Evolutionary conservation across 768 basidiomycete genomes (phyloP).

Genomic region (Rhizopogon vesiculosus): DNA sequence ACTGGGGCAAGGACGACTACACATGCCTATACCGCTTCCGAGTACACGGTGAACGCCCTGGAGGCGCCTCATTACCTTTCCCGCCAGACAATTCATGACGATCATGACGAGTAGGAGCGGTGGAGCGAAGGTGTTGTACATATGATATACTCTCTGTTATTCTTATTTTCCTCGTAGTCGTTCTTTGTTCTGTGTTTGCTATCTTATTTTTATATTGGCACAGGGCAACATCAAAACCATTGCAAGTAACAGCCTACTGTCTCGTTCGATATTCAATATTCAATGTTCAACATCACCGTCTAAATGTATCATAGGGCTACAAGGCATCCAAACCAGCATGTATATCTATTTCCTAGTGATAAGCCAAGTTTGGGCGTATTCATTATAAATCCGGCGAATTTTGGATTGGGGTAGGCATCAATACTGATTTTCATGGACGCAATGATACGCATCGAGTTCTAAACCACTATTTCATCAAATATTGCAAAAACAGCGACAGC

Average conservation of each 20-base stretch:
- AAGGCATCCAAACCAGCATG: no score
- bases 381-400: no score
- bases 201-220: background rate
- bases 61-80: conserved; percentile 34
- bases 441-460: no score
- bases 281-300: no score
- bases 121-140: conserved; percentile 2
- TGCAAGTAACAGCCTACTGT: background rate
- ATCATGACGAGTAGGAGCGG: background rate
- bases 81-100: conserved; percentile 19
- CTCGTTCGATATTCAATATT: no score
- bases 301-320: no score
- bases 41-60: conserved; percentile 63
- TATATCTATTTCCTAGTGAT: no score
- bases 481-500: conserved; percentile 12
- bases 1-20: conserved; percentile 80
- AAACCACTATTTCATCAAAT: no score
- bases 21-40: conserved; percentile 89
- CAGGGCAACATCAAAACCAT: background rate
- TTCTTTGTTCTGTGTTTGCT: conserved; percentile 18
- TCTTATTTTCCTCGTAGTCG: conserved; percentile 2
- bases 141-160: conserved; percentile 5
- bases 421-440: no score
- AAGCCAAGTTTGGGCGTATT: no score
- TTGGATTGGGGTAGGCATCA: no score